Evolutionary conservation across 768 basidiomycete genomes (phyloP).

Genomic region (Lactarius deliciosus): DNA sequence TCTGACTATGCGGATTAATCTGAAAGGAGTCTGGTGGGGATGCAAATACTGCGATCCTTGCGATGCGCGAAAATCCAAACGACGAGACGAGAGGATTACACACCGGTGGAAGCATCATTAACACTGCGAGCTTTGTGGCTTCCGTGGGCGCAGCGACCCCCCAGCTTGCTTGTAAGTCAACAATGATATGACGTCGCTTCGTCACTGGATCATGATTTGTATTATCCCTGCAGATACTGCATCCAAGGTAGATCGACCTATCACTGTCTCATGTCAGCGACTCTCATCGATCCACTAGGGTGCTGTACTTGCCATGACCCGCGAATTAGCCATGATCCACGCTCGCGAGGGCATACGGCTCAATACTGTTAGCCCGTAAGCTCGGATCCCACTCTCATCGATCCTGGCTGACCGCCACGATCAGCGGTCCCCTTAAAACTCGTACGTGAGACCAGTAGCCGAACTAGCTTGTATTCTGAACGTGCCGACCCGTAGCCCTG

Average conservation of each 20-base stretch:
- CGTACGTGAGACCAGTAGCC: constrained; percentile 50
- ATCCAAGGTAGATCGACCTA: constrained; percentile 61
- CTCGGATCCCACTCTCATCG: constrained; percentile 24
- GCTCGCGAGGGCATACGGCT: constrained; percentile 95
- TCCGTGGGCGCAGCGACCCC: constrained; percentile 95
- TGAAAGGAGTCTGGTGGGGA: constrained; percentile 99
- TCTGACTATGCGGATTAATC: constrained; percentile 88
- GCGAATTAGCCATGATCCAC: constrained; percentile 97
- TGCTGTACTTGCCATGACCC: constrained; percentile 97
- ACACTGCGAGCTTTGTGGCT: constrained; percentile 97
- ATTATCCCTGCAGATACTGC: constrained; percentile 69
- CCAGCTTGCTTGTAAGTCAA: constrained; percentile 89
- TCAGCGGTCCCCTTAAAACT: constrained; percentile 90
- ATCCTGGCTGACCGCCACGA: constrained; percentile 21
- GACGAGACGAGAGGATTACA: constrained; percentile 80
- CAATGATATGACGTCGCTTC: not conserved
- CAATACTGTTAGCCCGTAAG: constrained; percentile 95
- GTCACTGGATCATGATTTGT: constrained; percentile 3
- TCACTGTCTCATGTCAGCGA: constrained; percentile 8
- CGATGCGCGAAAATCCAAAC: constrained; percentile 90
- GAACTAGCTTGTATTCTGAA: not conserved
- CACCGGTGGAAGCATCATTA: constrained; percentile 90
- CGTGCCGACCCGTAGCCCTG: constrained; percentile 56
- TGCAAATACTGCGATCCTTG: constrained; percentile 96
- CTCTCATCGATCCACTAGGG: constrained; percentile 49